Base-by-base conservation (phyloP, 1,139 yeast species). In the Suhomyces wounanorum region DNA sequence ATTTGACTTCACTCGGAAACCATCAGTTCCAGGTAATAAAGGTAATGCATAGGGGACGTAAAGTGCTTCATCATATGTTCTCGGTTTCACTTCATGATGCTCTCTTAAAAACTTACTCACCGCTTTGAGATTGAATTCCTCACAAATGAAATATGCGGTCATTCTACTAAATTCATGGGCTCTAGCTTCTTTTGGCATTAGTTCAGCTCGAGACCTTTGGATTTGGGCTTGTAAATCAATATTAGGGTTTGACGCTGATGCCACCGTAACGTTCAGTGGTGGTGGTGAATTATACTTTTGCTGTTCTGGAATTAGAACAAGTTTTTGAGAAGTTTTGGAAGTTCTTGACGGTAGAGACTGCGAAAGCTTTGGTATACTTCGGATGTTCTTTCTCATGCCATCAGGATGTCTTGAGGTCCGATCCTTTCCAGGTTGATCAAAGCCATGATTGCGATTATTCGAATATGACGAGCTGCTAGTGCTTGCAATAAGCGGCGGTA, bases 1-100 rank as follows among this genome's bases (percentile, higher is more conserved):
- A 60, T 90, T 89, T 5, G 96, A 88, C 63, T 84, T 86, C 8
- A 92, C 87, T 50, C 98, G 73, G 57, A 82, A 87, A 0, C 96
- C 96, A 56, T 88, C 92, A 47, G 81, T 82, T 1, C 98, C 98
- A 0, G 97, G 96, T 3, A 91, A 72, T 33, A 94, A 72, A 0
- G 99, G 99, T 44, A 94, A 73, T 23, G 91, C 81, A 61, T 94
- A 94, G 0, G 97, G 96, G 2, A 90, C 94, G 64, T 91, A 94
- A 31, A 94, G 70, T 7, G 92, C 96, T 60, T 92, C 98, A 65
- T 92, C 97, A 60, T 92, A 92, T 26, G 88, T 66, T 53, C 97
- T 73, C 1, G 97, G 96, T 23, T 89, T 81, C 2, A 91, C 96
- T 60, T 85, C 85, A 66, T 92, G 98, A 48, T 85, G 78, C 14